Evolutionary conservation across 805 yeast species (phyloP).

Genomic region (Candida stauntonica): DNA sequence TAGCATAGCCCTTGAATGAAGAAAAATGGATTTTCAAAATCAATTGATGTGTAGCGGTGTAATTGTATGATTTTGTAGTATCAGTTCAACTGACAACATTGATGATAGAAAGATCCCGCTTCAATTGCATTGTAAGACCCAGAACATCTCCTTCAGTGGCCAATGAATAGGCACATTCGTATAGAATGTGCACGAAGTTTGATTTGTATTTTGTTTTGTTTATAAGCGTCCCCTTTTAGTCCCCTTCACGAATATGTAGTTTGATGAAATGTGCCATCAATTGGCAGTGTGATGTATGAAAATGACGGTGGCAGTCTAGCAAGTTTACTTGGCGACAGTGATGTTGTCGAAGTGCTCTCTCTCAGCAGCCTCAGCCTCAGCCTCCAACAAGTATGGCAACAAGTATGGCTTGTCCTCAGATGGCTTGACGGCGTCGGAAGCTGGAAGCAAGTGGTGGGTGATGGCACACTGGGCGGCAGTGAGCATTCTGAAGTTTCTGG

Average conservation of each 20-base stretch:
- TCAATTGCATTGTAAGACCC: too few relatives aligned
- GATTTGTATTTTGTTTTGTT: too few relatives aligned
- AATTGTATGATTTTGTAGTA: too few relatives aligned
- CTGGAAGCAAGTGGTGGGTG: constrained; percentile 81
- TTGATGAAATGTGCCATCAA: not conserved
- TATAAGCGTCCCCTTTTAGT: not conserved
- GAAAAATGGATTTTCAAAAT: too few relatives aligned
- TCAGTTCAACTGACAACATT: too few relatives aligned
- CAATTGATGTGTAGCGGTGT: too few relatives aligned
- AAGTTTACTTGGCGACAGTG: constrained; percentile 10
- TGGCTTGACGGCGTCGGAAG: constrained; percentile 68
- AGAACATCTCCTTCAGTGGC: too few relatives aligned
- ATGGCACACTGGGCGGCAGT: constrained; percentile 88
- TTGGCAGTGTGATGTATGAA: not conserved
- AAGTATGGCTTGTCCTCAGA: constrained; percentile 82
- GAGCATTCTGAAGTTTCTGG: constrained; percentile 87
- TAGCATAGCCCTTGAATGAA: too few relatives aligned
- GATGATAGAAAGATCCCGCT: too few relatives aligned
- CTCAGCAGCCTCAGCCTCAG: constrained; percentile 88
- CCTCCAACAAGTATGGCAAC: constrained; percentile 86
- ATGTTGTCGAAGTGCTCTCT: constrained; percentile 85
- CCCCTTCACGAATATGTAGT: constrained; percentile 1
- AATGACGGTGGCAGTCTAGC: not conserved
- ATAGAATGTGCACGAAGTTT: too few relatives aligned
- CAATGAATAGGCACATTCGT: too few relatives aligned